Conservation (phyloP, 2,329 filamentous ascomycete species). For the Coleophoma eucalyptorum region DNA sequence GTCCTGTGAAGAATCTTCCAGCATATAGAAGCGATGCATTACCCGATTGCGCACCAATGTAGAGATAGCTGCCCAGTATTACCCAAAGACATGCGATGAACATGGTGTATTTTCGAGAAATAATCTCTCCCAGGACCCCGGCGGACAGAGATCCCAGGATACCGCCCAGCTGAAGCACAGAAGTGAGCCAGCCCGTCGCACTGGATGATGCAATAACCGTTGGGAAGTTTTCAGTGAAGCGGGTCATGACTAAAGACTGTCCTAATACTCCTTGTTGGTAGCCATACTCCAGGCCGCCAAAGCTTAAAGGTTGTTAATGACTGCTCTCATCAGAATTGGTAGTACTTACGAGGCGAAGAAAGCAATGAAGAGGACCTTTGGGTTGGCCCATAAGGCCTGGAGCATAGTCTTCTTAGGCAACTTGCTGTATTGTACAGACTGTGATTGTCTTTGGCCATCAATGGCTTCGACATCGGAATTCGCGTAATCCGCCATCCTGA, state of each 20-base stretch:
- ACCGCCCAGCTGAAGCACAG: constrained; percentile 45
- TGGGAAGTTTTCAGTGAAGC: constrained; percentile 46
- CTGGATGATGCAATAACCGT: constrained; percentile 39
- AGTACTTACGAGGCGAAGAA: constrained; percentile 34
- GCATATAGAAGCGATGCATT: constrained; percentile 40
- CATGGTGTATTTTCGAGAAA: constrained; percentile 49
- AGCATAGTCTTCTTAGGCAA: neutral
- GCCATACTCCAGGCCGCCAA: constrained; percentile 48
- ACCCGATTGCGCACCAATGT: constrained; percentile 35
- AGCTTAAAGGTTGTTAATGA: constrained; percentile 23
- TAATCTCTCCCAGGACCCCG: constrained; percentile 44
- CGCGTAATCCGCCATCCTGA: no score
- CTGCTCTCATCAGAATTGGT: neutral
- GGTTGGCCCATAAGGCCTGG: constrained; percentile 18
- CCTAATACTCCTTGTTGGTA: constrained; percentile 52
- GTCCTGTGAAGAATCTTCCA: constrained; percentile 44
- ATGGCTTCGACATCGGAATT: neutral
- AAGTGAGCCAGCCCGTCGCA: constrained; percentile 47
- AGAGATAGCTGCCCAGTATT: constrained; percentile 40
- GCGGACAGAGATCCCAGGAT: constrained; percentile 43
- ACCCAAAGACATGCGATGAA: constrained; percentile 44
- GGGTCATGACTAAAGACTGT: constrained; percentile 48
- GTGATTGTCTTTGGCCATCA: neutral
- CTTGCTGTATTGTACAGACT: neutral
- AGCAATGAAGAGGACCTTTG: constrained; percentile 34